A percentile compares a stretch with the other conserved stretches of the same genome.
Conservation (phyloP, 345 rosid species). For the Brassica incana region DNA sequence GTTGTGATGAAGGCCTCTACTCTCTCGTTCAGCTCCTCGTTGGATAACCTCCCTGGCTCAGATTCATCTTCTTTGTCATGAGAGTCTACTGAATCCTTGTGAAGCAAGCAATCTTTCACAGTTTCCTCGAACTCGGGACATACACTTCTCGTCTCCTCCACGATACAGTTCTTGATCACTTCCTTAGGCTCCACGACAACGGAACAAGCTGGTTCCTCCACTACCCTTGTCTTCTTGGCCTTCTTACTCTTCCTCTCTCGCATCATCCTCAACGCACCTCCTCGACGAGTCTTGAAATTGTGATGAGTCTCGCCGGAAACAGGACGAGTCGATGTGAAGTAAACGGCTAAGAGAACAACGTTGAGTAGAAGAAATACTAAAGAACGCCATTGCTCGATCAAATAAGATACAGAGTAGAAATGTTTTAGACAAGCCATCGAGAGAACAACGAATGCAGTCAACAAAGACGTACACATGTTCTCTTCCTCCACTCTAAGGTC, state of each 20-base stretch:
- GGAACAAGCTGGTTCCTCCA: constrained; percentile 4
- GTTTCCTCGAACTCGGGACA: constrained; percentile 13
- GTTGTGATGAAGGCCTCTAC: constrained; percentile 79
- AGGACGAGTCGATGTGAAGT: constrained; percentile 57
- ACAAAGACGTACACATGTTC: constrained; percentile 44
- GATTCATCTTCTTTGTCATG: constrained; percentile 3
- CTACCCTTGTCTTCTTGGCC: constrained; percentile 10
- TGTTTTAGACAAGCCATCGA: constrained; percentile 56
- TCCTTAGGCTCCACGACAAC: constrained; percentile 16
- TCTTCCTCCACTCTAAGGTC: constrained; percentile 41
- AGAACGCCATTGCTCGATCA: constrained; percentile 67
- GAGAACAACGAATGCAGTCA: constrained; percentile 61
- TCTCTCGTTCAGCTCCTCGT: constrained; percentile 77
- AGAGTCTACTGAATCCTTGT: background rate
- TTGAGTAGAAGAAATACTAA: constrained; percentile 74
- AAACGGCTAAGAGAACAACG: constrained; percentile 61
- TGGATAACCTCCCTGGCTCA: constrained; percentile 47
- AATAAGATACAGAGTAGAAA: constrained; percentile 37
- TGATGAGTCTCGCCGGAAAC: constrained; percentile 17
- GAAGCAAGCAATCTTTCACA: background rate
- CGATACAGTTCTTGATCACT: constrained; percentile 27
- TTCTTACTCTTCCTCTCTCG: background rate
- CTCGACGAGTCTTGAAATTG: constrained; percentile 19
- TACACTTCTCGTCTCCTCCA: constrained; percentile 26
- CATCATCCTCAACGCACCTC: constrained; percentile 22